Conservation (phyloP, 106 monocot genomes). For the Vanilla planifolia region DNA sequence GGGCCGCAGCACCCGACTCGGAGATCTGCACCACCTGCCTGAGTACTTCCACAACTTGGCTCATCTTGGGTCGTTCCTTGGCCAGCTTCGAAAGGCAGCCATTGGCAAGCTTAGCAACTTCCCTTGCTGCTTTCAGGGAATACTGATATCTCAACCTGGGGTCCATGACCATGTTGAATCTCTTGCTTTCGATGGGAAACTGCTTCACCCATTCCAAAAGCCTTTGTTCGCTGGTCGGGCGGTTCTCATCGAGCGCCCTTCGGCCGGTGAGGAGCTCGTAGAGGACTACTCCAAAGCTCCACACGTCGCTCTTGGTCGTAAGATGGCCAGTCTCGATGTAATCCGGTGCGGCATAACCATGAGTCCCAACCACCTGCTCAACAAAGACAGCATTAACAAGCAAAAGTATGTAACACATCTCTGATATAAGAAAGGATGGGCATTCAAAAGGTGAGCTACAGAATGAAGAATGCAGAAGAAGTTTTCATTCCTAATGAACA, state of each 20-base stretch:
- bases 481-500: too few relatives aligned
- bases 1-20: neutral
- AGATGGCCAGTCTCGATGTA: conserved; percentile 44
- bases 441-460: too few relatives aligned
- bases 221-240: conserved; percentile 23
- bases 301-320: conserved; percentile 30
- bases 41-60: conserved; percentile 17
- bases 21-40: conserved; percentile 3
- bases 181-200: conserved; percentile 21
- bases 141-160: conserved; percentile 21
- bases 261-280: conserved; percentile 40
- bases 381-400: too few relatives aligned
- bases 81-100: conserved; percentile 24
- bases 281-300: conserved; percentile 39
- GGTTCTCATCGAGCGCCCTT: conserved; percentile 22
- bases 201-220: conserved; percentile 39
- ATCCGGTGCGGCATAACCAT: conserved; percentile 40
- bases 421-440: too few relatives aligned
- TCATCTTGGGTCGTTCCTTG: conserved; percentile 30
- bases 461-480: too few relatives aligned
- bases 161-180: conserved; percentile 36
- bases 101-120: conserved; percentile 30
- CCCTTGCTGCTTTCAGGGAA: conserved; percentile 20
- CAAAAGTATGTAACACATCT: too few relatives aligned
- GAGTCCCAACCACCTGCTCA: conserved; percentile 31